Base-by-base conservation (phyloP, 805 yeast genomes). In the Wickerhamiella spandovensis region DNA sequence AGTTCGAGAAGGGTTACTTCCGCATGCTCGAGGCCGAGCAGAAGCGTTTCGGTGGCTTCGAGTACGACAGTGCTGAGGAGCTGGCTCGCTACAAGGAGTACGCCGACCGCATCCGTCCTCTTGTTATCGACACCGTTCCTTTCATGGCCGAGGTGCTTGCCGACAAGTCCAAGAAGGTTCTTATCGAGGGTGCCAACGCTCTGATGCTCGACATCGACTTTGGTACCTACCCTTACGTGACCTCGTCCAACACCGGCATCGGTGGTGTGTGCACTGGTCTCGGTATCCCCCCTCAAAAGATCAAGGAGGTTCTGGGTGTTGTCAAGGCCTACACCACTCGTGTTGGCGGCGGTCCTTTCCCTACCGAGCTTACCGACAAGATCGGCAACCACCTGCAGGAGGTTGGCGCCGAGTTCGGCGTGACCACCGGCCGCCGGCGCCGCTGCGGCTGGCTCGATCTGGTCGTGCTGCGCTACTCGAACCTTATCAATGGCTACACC, bases 271-370 rank as follows among this genome's bases (percentile, higher is more conserved):
- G 88, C 62, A 92, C 98, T 39, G 98, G 98, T 54, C 77, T 92
- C 57, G 98, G 97, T 59, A 68, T 92, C 54, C 96, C 97, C n/a
- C 98, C 98, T 59, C 77, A 74, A 57, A 71, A 80, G 55, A 82
- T 92, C 61, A 76, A 74, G 49, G 82, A 87, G 66, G 74, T 88
- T 44, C 87, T 82, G 66, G 98, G 98, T 69, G 98, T 92, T 23
- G 97, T 90, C 45, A 92, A 92, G 74, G 97, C 97, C 42, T 92
- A 92, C 71, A 92, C 98, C 44, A 92, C 98, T 37, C 81, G 98
- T 70, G 98, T 92, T 50, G 98, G 98, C 61, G 97, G 89, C 65
- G 98, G 98, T 57, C 98, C 98, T 30, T 92, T 92, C 84, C 97
- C 98, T 54, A 82, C 97, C 51, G 98, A 92, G 71, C 97, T 89